Evolutionary conservation across 1,139 yeast genomes (phyloP), one percentile per base, ranked within the genome.

Genomic region (Yamadazyma kanchanaburiensis): DNA sequence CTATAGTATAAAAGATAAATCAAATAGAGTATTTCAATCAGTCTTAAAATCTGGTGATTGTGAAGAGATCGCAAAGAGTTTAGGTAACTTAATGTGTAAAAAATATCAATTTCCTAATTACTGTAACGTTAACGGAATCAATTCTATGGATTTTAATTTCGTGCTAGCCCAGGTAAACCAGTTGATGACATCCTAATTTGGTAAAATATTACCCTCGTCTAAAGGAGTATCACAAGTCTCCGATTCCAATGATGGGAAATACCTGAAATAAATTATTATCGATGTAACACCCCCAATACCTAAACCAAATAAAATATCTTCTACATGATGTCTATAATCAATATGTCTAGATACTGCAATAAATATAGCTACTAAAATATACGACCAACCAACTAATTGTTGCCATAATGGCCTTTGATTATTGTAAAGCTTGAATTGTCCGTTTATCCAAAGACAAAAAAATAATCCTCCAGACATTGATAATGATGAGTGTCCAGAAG

Each of bases 401-500:
- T 32, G 31, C 17, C 34, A 33, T 6, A 49, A 28, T 1, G 49
- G 40, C 11, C 16, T 28, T 11, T 28, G n/a, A 14, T 14, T 19
- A 11, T 28, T 34, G 22, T 34, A 40, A 6, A 43, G 28, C 30
- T 55, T 53, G 35, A 51, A 54, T 37, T 66, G 70, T 6, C 71
- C 70, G 25, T 52, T 43, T 12, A 65, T 39, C 74, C 74, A 68
- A 30, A 64, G 48, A 15, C 65, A 40, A 37, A 67, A 53, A 42
- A 51, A 67, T n/a, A 55, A 43, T 29, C 61, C 52, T 3, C 68
- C 67, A 24, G 63, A 49, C 48, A 65, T 65, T n/a, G 68, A 52
- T 31, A 67, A 58, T 14, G 70, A 60, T 6, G 70, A 60, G 40
- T 68, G 74, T 16, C 74, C 74, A 16, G 66, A 59, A 4, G 74